Percentiles rank a stretch among this genome's conserved stretches.
These are phyloP conservation scores for Trichoderma semiorbis DNA, from an alignment of 2,329 filamentous ascomycete genomes.

Conservation along the genomic window DNA sequence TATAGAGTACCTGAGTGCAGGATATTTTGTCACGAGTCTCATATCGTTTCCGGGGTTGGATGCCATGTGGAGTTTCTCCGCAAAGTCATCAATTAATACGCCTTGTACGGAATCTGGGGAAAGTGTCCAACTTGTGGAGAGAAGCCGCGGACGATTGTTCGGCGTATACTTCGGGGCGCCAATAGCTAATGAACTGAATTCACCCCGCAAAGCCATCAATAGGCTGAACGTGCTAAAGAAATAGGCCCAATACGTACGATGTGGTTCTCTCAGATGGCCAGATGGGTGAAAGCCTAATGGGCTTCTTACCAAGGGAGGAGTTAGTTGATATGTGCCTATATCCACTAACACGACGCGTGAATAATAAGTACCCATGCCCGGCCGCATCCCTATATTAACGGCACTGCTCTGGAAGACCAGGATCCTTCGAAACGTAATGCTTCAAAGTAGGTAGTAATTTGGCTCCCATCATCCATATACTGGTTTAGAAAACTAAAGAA, in stretches of 20 bases:
- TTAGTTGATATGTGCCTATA: not conserved
- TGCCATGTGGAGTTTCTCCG: not conserved
- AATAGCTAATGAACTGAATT: not conserved
- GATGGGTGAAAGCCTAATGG: not conserved
- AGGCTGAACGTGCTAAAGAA: not conserved
- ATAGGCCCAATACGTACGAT: not conserved
- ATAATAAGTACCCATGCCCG: not conserved
- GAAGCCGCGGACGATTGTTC: not conserved
- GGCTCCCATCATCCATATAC: not conserved
- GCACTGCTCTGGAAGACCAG: not conserved
- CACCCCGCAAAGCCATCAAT: not conserved
- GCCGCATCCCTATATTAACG: not conserved
- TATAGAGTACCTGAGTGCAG: not conserved
- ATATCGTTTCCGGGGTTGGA: not conserved
- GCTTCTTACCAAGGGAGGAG: not conserved
- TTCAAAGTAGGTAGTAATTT: not conserved
- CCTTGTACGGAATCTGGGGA: not conserved
- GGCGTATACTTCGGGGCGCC: not conserved
- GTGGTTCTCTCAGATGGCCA: not conserved
- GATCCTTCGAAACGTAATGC: not conserved
- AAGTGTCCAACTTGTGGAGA: not conserved
- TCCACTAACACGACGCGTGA: not conserved
- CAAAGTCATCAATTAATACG: not conserved
- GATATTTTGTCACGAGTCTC: not conserved
- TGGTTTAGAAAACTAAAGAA: not conserved